These are phyloP conservation scores for Hypsizygus ulmarius DNA, from an alignment of 1,284 basidiomycete genomes.

Conservation along the genomic window DNA sequence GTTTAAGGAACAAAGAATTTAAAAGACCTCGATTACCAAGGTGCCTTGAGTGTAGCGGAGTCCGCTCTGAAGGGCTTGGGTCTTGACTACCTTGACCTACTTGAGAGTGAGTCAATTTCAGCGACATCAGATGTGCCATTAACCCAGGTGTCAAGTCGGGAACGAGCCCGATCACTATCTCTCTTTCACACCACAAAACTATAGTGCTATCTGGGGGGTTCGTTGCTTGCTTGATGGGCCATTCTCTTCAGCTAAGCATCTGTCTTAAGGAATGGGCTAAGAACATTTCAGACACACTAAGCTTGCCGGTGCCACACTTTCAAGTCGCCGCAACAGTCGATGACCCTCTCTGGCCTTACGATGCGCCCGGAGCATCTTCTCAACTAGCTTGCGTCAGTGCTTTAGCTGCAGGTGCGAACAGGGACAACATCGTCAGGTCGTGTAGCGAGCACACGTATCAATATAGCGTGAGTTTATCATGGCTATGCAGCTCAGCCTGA, in stretches of 20 bases:
- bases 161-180: conserved; percentile 53
- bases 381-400: conserved; percentile 47
- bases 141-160: conserved; percentile 34
- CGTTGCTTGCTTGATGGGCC: conserved; percentile 12
- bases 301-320: conserved; percentile 37
- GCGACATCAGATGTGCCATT: neutral
- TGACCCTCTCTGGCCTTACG: conserved; percentile 51
- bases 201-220: conserved; percentile 43
- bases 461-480: conserved; percentile 40
- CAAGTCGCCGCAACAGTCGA: conserved; percentile 46
- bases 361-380: conserved; percentile 38
- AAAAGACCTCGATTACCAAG: conserved; percentile 39
- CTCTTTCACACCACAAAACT: conserved; percentile 39
- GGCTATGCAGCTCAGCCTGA: neutral
- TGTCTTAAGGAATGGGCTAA: conserved; percentile 40
- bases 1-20: conserved; percentile 32
- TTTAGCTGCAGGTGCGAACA: conserved; percentile 42
- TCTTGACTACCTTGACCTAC: conserved; percentile 35
- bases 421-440: conserved; percentile 35
- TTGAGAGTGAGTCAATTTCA: conserved; percentile 39
- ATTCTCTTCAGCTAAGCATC: neutral
- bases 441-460: conserved; percentile 54
- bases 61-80: conserved; percentile 38
- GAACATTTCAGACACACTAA: conserved; percentile 40
- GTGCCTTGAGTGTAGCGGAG: conserved; percentile 41